These are phyloP conservation scores for Fusarium luffae DNA, from an alignment of 2,329 filamentous ascomycete genomes.

Conservation along the genomic window DNA sequence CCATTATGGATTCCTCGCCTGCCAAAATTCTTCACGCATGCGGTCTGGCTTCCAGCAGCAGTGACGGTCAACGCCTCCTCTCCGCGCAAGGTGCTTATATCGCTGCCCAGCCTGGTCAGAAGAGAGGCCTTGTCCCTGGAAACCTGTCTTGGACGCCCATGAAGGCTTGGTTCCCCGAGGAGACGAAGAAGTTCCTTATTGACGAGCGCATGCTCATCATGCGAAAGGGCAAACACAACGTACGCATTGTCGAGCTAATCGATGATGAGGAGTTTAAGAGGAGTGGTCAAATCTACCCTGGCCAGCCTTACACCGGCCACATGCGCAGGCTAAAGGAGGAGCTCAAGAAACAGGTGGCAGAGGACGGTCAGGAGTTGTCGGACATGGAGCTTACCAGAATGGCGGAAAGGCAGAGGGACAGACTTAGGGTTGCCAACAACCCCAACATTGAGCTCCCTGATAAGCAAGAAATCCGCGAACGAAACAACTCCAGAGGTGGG, in stretches of 20 bases:
- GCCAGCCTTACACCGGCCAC: constrained; percentile 62
- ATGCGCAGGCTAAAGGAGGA: constrained; percentile 57
- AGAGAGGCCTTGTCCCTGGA: constrained; percentile 57
- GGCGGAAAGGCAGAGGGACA: constrained; percentile 31
- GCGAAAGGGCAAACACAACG: constrained; percentile 71
- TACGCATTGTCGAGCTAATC: constrained; percentile 70
- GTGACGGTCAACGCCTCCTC: constrained; percentile 70
- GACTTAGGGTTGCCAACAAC: constrained; percentile 53
- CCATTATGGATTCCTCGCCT: constrained; percentile 67
- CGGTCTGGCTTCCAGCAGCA: constrained; percentile 66
- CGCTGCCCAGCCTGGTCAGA: constrained; percentile 61
- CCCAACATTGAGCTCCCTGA: constrained; percentile 55
- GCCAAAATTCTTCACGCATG: constrained; percentile 68
- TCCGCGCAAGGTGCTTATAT: constrained; percentile 69
- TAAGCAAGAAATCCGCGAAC: constrained; percentile 49
- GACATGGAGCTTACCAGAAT: constrained; percentile 45
- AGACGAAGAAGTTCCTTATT: constrained; percentile 70
- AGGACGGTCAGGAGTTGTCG: constrained; percentile 45
- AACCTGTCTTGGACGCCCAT: constrained; percentile 71
- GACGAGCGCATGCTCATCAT: constrained; percentile 69
- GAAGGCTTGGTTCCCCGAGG: constrained; percentile 66
- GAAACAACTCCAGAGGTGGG: constrained; percentile 26
- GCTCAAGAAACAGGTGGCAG: constrained; percentile 52
- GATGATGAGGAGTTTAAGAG: constrained; percentile 64
- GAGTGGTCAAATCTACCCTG: constrained; percentile 63